phyloP scores from a whole-genome alignment of 306 rosid species.

The Leucaena leucocephala region DNA sequence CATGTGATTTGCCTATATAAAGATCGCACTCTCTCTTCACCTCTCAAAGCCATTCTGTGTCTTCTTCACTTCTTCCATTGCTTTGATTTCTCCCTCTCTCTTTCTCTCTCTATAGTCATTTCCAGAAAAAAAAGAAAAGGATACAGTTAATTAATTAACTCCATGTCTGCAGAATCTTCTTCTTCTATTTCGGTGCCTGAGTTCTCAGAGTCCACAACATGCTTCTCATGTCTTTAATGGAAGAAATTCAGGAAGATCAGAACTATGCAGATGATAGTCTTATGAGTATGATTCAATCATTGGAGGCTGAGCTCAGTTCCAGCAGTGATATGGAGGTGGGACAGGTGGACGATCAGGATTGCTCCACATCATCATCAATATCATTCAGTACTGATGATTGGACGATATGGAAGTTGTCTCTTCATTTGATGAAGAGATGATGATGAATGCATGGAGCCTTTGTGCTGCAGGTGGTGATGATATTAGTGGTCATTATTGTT shows the following conservation, averaged over 20 bases:
- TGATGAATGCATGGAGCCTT: slow-evolving; percentile 11
- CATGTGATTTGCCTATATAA: slow-evolving; percentile 34
- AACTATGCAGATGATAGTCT: slow-evolving; percentile 45
- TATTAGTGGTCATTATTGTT: neutral
- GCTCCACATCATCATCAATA: slow-evolving; percentile 36
- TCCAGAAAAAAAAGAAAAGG: neutral
- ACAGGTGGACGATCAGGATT: slow-evolving; percentile 40
- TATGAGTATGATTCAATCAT: slow-evolving; percentile 54
- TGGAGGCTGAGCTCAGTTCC: slow-evolving; percentile 50
- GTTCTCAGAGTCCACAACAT: slow-evolving; percentile 39
- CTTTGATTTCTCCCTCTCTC: slow-evolving; percentile 10
- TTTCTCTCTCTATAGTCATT: slow-evolving; percentile 19
- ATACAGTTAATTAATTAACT: neutral
- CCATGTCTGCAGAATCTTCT: slow-evolving; percentile 23
- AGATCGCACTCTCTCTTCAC: neutral
- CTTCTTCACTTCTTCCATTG: slow-evolving; percentile 5
- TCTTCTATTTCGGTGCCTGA: slow-evolving; percentile 12
- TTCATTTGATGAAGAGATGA: slow-evolving; percentile 13
- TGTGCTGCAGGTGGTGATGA: neutral
- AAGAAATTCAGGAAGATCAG: slow-evolving; percentile 47
- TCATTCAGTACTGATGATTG: neutral
- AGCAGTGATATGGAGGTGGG: slow-evolving; percentile 5
- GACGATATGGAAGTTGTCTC: slow-evolving; percentile 41
- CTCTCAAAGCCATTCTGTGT: slow-evolving; percentile 23
- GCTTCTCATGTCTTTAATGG: slow-evolving; percentile 50